phyloP scores from a whole-genome alignment of 2,329 filamentous ascomycete genomes.

The Sordariomycetes sp. region DNA sequence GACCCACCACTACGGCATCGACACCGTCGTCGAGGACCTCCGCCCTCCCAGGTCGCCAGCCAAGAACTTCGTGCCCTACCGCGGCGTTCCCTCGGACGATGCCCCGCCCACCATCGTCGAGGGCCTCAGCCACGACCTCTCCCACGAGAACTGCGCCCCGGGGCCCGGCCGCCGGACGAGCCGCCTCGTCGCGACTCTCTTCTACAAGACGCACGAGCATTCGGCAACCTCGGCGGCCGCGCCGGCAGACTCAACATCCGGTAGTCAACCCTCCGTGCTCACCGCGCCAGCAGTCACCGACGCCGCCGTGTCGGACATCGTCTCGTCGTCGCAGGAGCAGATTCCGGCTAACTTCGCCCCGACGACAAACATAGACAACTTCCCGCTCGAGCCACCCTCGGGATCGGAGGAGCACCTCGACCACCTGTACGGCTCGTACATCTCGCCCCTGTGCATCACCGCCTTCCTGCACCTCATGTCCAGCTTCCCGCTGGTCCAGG shows the following conservation, averaged over 20 bases:
- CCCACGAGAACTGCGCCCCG: slow-evolving; percentile 50
- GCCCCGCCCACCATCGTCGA: slow-evolving; percentile 47
- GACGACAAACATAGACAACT: slow-evolving; percentile 41
- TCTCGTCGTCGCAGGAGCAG: slow-evolving; percentile 10
- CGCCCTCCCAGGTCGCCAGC: slow-evolving; percentile 19
- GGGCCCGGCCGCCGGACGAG: slow-evolving; percentile 30
- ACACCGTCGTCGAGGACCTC: slow-evolving; percentile 48
- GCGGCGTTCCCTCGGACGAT: slow-evolving; percentile 45
- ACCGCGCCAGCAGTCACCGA: slow-evolving; percentile 11
- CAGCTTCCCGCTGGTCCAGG: slow-evolving; percentile 40
- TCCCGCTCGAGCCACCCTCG: slow-evolving; percentile 45
- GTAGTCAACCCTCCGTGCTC: slow-evolving; percentile 8
- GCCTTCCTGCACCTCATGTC: slow-evolving; percentile 55
- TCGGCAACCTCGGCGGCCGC: slow-evolving; percentile 19
- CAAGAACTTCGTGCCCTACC: slow-evolving; percentile 26
- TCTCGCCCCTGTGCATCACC: slow-evolving; percentile 51
- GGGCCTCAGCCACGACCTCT: slow-evolving; percentile 47
- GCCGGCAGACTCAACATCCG: slow-evolving; percentile 15
- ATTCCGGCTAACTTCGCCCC: slow-evolving; percentile 43
- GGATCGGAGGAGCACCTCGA: slow-evolving; percentile 46
- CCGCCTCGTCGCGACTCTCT: slow-evolving; percentile 47
- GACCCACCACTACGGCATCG: slow-evolving; percentile 42
- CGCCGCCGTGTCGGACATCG: slow-evolving; percentile 17
- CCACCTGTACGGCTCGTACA: slow-evolving; percentile 51
- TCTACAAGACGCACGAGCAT: slow-evolving; percentile 36